Conservation (phyloP, 345 rosid genomes). For the Theobroma cacao region DNA sequence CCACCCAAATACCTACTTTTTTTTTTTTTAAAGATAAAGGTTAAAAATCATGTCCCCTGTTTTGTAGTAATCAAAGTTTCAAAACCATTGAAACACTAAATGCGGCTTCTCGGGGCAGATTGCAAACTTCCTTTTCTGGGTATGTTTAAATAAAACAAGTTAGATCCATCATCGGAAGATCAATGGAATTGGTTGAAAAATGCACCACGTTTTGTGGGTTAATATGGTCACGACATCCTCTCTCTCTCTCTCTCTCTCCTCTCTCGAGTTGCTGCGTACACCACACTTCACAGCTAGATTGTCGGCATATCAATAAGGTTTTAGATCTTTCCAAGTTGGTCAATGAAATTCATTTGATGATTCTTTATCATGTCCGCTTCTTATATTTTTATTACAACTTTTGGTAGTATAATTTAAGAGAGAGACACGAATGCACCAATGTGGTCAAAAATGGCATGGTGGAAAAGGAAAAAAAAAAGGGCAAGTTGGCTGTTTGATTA, state of each 20-base stretch:
- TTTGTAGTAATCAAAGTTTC: neutral
- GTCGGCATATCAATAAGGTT: neutral
- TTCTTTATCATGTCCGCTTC: neutral
- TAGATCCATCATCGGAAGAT: neutral
- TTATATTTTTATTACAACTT: neutral
- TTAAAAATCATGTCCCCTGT: neutral
- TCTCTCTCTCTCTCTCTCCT: too few relatives aligned
- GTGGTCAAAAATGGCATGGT: conserved; percentile 17
- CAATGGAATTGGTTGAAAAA: neutral
- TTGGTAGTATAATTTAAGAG: neutral
- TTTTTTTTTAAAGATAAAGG: neutral
- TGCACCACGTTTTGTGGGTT: neutral
- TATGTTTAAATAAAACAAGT: neutral
- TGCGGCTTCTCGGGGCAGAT: conserved; percentile 67
- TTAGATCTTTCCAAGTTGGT: neutral
- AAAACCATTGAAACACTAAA: neutral
- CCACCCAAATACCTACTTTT: neutral
- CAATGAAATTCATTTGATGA: neutral
- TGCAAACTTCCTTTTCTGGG: neutral
- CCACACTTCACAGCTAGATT: neutral
- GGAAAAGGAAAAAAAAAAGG: neutral
- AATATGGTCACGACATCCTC: neutral
- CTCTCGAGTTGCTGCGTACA: conserved; percentile 14
- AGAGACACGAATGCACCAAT: neutral
- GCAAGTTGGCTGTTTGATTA: conserved; percentile 42